Percentiles rank a stretch among this genome's conserved stretches.
These are phyloP conservation scores for Colletotrichum phormii DNA, from an alignment of 2,329 filamentous ascomycete species.

Conservation along the genomic window DNA sequence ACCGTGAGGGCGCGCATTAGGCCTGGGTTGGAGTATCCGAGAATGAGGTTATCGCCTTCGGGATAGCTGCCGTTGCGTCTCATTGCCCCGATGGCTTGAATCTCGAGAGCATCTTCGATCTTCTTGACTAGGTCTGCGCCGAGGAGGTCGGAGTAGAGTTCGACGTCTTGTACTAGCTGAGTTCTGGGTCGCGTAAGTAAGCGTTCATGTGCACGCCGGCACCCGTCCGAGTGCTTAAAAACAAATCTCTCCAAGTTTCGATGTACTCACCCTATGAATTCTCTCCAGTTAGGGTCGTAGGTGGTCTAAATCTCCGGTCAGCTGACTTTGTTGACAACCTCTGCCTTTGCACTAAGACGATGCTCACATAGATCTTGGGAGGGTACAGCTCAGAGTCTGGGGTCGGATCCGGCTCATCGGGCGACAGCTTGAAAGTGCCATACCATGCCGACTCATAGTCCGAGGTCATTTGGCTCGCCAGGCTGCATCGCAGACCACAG, in stretches of 20 bases:
- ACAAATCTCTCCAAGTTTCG: neutral
- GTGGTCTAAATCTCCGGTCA: slow-evolving; percentile 27
- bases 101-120: slow-evolving; percentile 51
- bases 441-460: slow-evolving; percentile 54
- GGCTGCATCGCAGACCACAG: slow-evolving; percentile 33
- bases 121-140: slow-evolving; percentile 44
- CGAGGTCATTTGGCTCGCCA: slow-evolving; percentile 49
- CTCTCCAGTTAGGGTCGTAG: slow-evolving; percentile 51
- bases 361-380: slow-evolving; percentile 47
- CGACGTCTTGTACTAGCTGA: slow-evolving; percentile 49
- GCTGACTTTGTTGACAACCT: neutral
- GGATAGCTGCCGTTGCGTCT: slow-evolving; percentile 53
- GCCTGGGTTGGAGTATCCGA: slow-evolving; percentile 54
- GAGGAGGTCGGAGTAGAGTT: slow-evolving; percentile 48
- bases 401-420: slow-evolving; percentile 52
- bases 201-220: neutral
- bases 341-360: neutral
- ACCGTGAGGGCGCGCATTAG: slow-evolving; percentile 54
- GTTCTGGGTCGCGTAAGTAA: slow-evolving; percentile 38
- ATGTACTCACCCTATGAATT: slow-evolving; percentile 46
- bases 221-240: neutral
- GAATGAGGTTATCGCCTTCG: slow-evolving; percentile 50
- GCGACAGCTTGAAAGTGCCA: slow-evolving; percentile 53
- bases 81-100: slow-evolving; percentile 52
- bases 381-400: slow-evolving; percentile 46